Base-by-base conservation (phyloP, 768 basidiomycete species). In the Naematelia aurantialba region DNA sequence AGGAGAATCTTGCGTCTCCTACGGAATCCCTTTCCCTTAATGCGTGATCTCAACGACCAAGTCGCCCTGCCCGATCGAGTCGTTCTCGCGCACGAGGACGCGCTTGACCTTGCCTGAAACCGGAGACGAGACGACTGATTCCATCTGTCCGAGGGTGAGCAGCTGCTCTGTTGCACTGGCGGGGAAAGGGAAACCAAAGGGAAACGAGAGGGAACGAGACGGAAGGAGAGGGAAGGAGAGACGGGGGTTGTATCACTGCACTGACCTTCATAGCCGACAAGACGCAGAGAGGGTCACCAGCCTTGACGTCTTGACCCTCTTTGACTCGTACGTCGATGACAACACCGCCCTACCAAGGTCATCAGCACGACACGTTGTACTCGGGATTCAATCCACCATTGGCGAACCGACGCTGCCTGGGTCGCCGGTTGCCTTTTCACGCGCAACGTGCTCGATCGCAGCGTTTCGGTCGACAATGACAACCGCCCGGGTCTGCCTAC, bases 261-360 rank as follows among this genome's bases (percentile, higher is more conserved):
- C 83, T 78, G 69, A 83, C 89, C 87, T 94, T 93, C 94, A 97
- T 97, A 14, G 94, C 94, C 76, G 89, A 92, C 79, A 96, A 81
- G 61, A 97, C 90, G 78, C 89, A 89, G 64, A 97, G 81, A 58
- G 94, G 92, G 80, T 99, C 96, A 52, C 96, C 96, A 80, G 92
- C 94, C 85, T 88, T 93, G 78, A 99, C 92, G 74, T 94, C 91
- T 59, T 93, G 88, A 22, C 92, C 92, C 78, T 98, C 96, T 80
- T 96, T 94, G 60, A 97, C 93, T 71, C 94, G 83, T 49, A 99
- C 92, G 78, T 99, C 96, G 17, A 99, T 89, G 55, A 98, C 92
- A 51, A 98, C 94, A 78, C 93, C 96, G 58, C 71, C 66, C 68
- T 73, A 42, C 3, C 21, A n/a, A 30, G 12, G 5, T 34, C 27